These are phyloP conservation scores for Cicer cuneatum DNA, from an alignment of 306 rosid species.

Conservation along the genomic window DNA sequence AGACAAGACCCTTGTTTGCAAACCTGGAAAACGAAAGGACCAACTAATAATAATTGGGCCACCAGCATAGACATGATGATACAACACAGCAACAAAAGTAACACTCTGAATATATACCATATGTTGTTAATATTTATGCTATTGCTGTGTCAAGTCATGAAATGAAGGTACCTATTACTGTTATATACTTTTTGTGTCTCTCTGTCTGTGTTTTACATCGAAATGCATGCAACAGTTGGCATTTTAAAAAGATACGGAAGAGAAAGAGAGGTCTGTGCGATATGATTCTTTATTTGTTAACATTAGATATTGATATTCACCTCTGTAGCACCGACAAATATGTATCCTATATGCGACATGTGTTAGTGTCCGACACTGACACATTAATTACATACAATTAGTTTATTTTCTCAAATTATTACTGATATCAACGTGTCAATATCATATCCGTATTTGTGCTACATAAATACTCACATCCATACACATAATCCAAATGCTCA, in stretches of 20 bases:
- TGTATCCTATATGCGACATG: too few relatives aligned
- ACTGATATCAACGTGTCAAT: too few relatives aligned
- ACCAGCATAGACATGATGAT: conserved; percentile 30
- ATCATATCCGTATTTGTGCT: too few relatives aligned
- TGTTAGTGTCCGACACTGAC: too few relatives aligned
- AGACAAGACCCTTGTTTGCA: conserved; percentile 44
- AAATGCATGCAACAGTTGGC: conserved; percentile 23
- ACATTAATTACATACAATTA: too few relatives aligned
- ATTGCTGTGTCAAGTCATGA: neutral
- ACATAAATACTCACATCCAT: too few relatives aligned
- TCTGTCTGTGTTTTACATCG: neutral
- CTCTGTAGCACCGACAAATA: too few relatives aligned
- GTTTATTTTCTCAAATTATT: too few relatives aligned
- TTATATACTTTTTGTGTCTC: neutral
- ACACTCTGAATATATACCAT: conserved; percentile 29
- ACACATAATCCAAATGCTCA: neutral
- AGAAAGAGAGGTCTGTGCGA: neutral
- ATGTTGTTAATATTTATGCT: neutral
- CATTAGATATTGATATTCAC: too few relatives aligned
- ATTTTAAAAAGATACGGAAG: neutral
- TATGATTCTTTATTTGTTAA: neutral
- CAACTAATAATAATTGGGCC: conserved; percentile 41
- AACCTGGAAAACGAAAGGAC: conserved; percentile 42
- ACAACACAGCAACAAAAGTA: conserved; percentile 23
- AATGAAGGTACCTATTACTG: neutral